A percentile compares a stretch with the other conserved stretches of the same genome.
phyloP scores from a whole-genome alignment of 805 yeast genomes.

The Teunomyces tritomae region DNA sequence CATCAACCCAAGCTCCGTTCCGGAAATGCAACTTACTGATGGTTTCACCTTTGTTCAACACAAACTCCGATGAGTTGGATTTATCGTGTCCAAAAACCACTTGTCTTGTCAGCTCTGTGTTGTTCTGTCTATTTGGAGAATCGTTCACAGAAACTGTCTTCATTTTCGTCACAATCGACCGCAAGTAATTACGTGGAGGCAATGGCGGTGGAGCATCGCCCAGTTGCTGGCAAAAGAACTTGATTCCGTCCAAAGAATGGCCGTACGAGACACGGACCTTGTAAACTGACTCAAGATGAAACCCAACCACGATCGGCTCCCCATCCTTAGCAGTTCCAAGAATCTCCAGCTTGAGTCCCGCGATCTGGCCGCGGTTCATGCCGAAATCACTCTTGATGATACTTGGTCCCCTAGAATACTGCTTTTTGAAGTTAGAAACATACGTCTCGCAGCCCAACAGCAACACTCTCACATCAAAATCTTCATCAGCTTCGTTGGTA shows the following conservation, averaged over 20 bases:
- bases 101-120: slow-evolving; percentile 19
- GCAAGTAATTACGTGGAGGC: slow-evolving; percentile 45
- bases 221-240: slow-evolving; percentile 32
- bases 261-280: slow-evolving; percentile 71
- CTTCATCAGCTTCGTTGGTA: slow-evolving; percentile 20
- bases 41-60: slow-evolving; percentile 54
- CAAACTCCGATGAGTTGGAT: slow-evolving; percentile 52
- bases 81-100: slow-evolving; percentile 53
- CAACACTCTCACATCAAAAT: slow-evolving; percentile 52
- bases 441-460: slow-evolving; percentile 61
- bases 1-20: slow-evolving; percentile 90
- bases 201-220: slow-evolving; percentile 34
- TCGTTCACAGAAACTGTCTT: not conserved
- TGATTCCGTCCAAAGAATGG: slow-evolving; percentile 77
- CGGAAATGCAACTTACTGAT: slow-evolving; percentile 62
- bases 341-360: slow-evolving; percentile 37
- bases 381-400: slow-evolving; percentile 39
- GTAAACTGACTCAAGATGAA: slow-evolving; percentile 39
- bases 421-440: slow-evolving; percentile 48
- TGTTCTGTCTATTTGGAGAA: slow-evolving; percentile 22
- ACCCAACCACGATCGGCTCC: slow-evolving; percentile 20
- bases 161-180: slow-evolving; percentile 5
- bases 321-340: slow-evolving; percentile 28
- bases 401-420: slow-evolving; percentile 10
- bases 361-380: slow-evolving; percentile 35